Evolutionary conservation across 805 yeast species (phyloP), one percentile per base, ranked within the genome.

Genomic region (Candida wancherniae): DNA sequence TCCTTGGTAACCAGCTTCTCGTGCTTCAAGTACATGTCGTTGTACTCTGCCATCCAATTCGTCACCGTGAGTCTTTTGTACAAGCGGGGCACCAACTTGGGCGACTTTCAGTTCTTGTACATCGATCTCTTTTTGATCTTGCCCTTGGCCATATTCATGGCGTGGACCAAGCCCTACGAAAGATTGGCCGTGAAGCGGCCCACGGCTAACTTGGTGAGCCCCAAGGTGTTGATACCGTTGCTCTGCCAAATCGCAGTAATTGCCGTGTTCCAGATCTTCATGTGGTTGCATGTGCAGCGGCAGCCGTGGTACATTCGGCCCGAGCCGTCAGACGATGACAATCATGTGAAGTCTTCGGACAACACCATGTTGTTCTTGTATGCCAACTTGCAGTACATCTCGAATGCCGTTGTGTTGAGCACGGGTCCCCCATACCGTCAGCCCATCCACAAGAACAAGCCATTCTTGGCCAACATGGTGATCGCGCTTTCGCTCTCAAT

Each of bases 21-120:
- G 21, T 92, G 98, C 57, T 92, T 92, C 76, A 94, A 87, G 70
- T 92, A 84, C 64, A 92, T 92, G 98, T 86, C 97, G 31, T 61
- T 94, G 37, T 92, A 92, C 60, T 85, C 96, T 1, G 97, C 97
- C 1, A 92, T 92, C 48, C 99, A 92, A 57, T 92, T 92, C 51
- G 71, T 86, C 31, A 75, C 96, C 0, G 94, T 92, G 21, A 73
- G 92, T 1, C 75, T 92, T 12, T 57, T 92, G 36, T 92, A 92
- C 63, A 77, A 80, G 44, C 69, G 84, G 33, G 98, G 98, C 4
- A 77, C 94, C 3, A 92, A 92, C 53, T 63, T 92, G 37, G 99
- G 99, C 7, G 98, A 92, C 59, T 88, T 92, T 63, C 98, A 92
- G 60, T 92, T 90, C 51, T 63, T 92, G 44, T 87, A 88, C 75